A percentile compares a stretch with the other conserved stretches of the same genome.
These are phyloP conservation scores for Poa annua DNA, from an alignment of 176 grass and related monocot species.

Conservation along the genomic window DNA sequence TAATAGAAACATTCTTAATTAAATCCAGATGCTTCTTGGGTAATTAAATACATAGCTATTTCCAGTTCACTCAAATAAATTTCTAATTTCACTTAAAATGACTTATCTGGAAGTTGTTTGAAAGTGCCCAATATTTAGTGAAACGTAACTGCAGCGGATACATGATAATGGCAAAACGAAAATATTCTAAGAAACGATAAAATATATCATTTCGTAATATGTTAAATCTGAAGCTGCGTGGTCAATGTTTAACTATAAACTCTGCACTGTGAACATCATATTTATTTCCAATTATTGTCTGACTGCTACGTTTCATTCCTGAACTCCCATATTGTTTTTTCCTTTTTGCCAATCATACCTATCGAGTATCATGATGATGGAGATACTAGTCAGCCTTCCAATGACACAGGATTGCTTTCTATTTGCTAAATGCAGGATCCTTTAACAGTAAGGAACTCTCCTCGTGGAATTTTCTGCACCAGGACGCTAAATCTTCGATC, in stretches of 20 bases:
- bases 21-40: slow-evolving; percentile 1
- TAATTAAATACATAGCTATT: background rate
- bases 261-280: background rate
- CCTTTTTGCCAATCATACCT: background rate
- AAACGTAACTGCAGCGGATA: background rate
- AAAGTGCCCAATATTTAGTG: slow-evolving; percentile 11
- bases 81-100: background rate
- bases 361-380: slow-evolving; percentile 17
- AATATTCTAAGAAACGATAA: slow-evolving; percentile 17
- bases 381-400: slow-evolving; percentile 26
- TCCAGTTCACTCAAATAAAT: background rate
- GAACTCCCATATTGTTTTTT: slow-evolving; percentile 26
- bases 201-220: slow-evolving; percentile 8
- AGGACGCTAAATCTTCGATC: slow-evolving; percentile 95
- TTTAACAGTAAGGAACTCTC: slow-evolving; percentile 75
- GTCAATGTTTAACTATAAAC: background rate
- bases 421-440: slow-evolving; percentile 65
- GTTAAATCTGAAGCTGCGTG: background rate
- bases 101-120: background rate
- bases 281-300: slow-evolving; percentile 19
- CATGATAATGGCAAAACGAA: background rate
- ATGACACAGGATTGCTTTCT: slow-evolving; percentile 27
- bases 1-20: background rate
- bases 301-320: slow-evolving; percentile 16
- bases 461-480: slow-evolving; percentile 93